Evolutionary conservation across 2,329 filamentous ascomycete genomes (phyloP), one percentile per base, ranked within the genome.

Genomic region (Fusarium coicis): DNA sequence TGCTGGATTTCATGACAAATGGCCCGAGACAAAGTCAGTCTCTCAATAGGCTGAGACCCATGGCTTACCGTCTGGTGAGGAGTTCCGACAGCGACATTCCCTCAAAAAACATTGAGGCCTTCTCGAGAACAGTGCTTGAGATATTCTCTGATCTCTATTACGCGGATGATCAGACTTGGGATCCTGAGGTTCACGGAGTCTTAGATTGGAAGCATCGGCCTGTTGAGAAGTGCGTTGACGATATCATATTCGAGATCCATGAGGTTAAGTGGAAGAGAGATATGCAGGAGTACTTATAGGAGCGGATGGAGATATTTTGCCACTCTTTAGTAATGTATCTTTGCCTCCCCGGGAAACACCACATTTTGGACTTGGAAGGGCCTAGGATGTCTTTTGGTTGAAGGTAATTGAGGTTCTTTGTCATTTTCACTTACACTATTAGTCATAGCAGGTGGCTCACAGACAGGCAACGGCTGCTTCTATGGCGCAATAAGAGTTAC

Each of bases 111-210:
- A 15, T 69, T 19, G 11, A 19, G n/a, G 21, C 15, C 23, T 57
- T 64, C 28, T 18, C 37, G 1, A 37, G 46, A 4, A 58, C 30
- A 7, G 30, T 60, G 26, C 32, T 14, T 36, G 21, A 36, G 6
- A 12, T 72, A 7, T 21, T 72, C 15, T 10, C 37, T 10, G 54
- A 50, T 14, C 37, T 72, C 12, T 6, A 7, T 4, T 7, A 43
- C 12, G 30, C 44, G 2, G 19, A 23, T 21, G 5, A 8, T 5
- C 15, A 11, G 7, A 21, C 16, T 5, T 72, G 68, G 68, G 34
- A 59, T 21, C 47, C 39, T 1, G 39, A 42, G 39, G 28, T 72
- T 12, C 57, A 72, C 6, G 63, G 63, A 8, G 28, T 72, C 12
- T 49, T 72, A 7, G 11, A 7, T 7, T 64, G 53, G 63, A 30